Evolutionary conservation across 805 yeast genomes (phyloP), one percentile per base, ranked within the genome.

Genomic region (Yarrowia hollandica): DNA sequence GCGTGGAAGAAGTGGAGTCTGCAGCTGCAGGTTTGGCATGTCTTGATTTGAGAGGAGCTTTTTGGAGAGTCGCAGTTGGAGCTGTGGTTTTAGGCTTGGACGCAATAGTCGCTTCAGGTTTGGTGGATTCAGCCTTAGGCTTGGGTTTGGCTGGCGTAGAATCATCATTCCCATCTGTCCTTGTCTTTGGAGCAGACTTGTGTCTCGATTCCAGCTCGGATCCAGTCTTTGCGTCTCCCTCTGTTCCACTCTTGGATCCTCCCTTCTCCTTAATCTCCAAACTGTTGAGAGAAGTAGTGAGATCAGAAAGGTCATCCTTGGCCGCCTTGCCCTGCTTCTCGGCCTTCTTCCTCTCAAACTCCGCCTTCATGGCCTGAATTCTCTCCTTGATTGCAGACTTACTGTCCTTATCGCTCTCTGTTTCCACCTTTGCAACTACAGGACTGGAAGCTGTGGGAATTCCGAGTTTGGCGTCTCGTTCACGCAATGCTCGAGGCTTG

Each of bases 381-480:
- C 39, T 26, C 1, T 38, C 55, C 22, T 48, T 48, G 22, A 48
- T 48, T 0, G 38, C 55, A 1, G 55, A n/a, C 28, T 33, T 33
- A 5, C n/a, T 48, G 30, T 31, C 38, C n/a, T 19, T 33, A 31
- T 28, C 46, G 15, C 28, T 21, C 22, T 25, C 9, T 22, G 28
- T 34, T 14, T 34, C 44, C 28, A 23, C 30, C 30, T 7, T 22
- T 4, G 33, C 8, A 2, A 44, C 23, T n/a, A 31, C 34, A 5
- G 52, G 52, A 18, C 52, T 30, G 12, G n/a, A 16, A 1, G 34
- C 19, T 4, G 37, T 8, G 4, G 18, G 30, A 16, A 48, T 48
- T 11, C 55, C 55, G 22, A 48, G 25, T 19, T 33, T 48, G 19
- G 55, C 55, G 12, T 48, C 55, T 33, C 55, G 19, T 6, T 48